phyloP scores from a whole-genome alignment of 495 filamentous ascomycete species.

The Apiosordaria backusii region DNA sequence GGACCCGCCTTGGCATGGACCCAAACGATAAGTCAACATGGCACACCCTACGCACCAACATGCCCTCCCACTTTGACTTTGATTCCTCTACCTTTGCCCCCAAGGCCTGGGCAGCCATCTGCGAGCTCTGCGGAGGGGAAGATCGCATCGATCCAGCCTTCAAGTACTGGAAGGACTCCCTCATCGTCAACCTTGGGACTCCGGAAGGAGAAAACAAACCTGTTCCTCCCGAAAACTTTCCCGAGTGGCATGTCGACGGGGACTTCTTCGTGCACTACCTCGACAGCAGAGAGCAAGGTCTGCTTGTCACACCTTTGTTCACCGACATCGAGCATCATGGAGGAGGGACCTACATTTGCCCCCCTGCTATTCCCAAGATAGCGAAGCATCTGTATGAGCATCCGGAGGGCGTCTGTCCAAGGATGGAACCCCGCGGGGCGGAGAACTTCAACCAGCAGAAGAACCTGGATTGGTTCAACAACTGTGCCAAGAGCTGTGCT shows the following conservation, averaged over 20 bases:
- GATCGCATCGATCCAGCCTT: slow-evolving; percentile 51
- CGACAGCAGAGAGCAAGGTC: slow-evolving; percentile 67
- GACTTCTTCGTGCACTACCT: slow-evolving; percentile 76
- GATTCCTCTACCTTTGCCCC: slow-evolving; percentile 59
- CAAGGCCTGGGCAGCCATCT: slow-evolving; percentile 66
- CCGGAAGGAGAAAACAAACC: slow-evolving; percentile 50
- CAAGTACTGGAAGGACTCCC: slow-evolving; percentile 60
- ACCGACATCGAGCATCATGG: slow-evolving; percentile 59
- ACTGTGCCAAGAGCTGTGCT: slow-evolving; percentile 40
- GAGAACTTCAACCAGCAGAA: slow-evolving; percentile 38
- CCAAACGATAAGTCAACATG: slow-evolving; percentile 66
- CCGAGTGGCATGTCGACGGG: slow-evolving; percentile 70
- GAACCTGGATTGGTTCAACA: slow-evolving; percentile 52
- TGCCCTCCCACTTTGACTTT: slow-evolving; percentile 57
- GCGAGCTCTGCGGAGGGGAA: slow-evolving; percentile 66
- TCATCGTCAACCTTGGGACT: slow-evolving; percentile 72
- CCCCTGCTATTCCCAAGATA: slow-evolving; percentile 53
- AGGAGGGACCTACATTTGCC: slow-evolving; percentile 67
- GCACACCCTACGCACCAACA: slow-evolving; percentile 58
- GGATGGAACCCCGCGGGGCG: slow-evolving; percentile 56
- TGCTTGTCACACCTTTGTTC: slow-evolving; percentile 68
- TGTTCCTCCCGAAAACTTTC: slow-evolving; percentile 48
- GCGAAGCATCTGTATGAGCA: slow-evolving; percentile 61
- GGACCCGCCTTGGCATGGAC: slow-evolving; percentile 66
- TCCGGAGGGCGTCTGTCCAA: slow-evolving; percentile 64